Evolutionary conservation across 2,329 filamentous ascomycete species (phyloP).

Genomic region (Cordyceps farinosa): DNA sequence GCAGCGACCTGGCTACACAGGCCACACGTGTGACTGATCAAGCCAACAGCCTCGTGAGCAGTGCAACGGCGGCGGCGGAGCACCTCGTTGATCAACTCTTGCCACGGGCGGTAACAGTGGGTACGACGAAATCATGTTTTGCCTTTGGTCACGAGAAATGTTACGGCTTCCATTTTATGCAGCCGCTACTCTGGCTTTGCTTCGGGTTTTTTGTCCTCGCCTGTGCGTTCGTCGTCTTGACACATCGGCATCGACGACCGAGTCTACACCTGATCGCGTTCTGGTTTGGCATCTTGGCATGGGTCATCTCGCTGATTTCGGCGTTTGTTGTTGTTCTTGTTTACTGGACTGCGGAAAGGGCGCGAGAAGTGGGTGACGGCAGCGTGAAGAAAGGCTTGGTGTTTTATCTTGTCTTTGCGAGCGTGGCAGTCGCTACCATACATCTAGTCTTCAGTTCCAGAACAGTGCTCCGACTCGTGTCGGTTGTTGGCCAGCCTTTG

Average conservation of each 20-base stretch:
- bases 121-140: not conserved
- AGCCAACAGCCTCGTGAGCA: not conserved
- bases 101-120: not conserved
- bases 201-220: not conserved
- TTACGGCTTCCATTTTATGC: not conserved
- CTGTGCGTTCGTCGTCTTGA: conserved; percentile 38
- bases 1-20: not conserved
- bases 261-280: not conserved
- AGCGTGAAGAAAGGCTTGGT: not conserved
- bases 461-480: not conserved
- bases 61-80: not conserved
- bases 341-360: not conserved
- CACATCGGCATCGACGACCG: not conserved
- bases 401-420: not conserved
- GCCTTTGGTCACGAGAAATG: not conserved
- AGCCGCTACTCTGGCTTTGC: not conserved
- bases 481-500: not conserved
- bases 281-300: not conserved
- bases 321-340: not conserved
- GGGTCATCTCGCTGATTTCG: not conserved
- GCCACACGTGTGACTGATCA: not conserved
- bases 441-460: not conserved
- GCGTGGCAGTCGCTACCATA: not conserved
- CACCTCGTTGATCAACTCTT: not conserved
- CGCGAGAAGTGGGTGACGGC: not conserved